Conservation (phyloP, 768 basidiomycete genomes). For the Xerocomus brunneocitrinus region DNA sequence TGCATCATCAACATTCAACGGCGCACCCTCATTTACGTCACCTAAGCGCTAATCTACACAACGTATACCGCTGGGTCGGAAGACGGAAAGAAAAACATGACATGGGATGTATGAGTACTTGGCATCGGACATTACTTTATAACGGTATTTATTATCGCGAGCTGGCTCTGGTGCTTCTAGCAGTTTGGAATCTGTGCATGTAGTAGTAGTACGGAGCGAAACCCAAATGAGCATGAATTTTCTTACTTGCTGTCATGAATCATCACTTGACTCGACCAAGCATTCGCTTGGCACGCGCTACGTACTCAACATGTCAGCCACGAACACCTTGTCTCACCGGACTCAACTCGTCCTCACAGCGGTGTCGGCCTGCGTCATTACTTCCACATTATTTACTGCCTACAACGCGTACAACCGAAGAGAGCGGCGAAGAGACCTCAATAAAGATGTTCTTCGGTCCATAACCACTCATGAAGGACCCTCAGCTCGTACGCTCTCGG, state of each 20-base stretch:
- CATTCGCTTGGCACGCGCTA: neutral
- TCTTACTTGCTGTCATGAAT: neutral
- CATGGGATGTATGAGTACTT: slow-evolving; percentile 20
- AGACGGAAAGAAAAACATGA: slow-evolving; percentile 3
- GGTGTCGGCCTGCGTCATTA: slow-evolving; percentile 57
- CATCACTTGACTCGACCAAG: no score
- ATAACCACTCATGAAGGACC: slow-evolving; percentile 29
- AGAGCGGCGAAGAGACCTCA: slow-evolving; percentile 49
- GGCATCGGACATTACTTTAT: slow-evolving; percentile 20
- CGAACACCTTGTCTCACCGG: slow-evolving; percentile 42
- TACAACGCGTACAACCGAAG: slow-evolving; percentile 49
- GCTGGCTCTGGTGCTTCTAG: slow-evolving; percentile 10
- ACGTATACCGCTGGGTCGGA: neutral
- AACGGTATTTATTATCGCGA: slow-evolving; percentile 24
- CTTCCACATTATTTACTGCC: slow-evolving; percentile 54
- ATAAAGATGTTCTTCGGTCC: slow-evolving; percentile 53
- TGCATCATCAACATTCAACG: slow-evolving; percentile 46
- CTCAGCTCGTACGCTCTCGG: neutral
- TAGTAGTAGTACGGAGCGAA: neutral
- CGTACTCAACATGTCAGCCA: slow-evolving; percentile 5
- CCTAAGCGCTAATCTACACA: slow-evolving; percentile 10
- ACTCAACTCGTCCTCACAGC: slow-evolving; percentile 64
- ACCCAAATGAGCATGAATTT: neutral
- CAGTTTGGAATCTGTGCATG: neutral
- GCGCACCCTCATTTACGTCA: slow-evolving; percentile 41